These are phyloP conservation scores for Phytophthora constricta DNA, from an alignment of 352 stramenopile species.

Conservation along the genomic window DNA sequence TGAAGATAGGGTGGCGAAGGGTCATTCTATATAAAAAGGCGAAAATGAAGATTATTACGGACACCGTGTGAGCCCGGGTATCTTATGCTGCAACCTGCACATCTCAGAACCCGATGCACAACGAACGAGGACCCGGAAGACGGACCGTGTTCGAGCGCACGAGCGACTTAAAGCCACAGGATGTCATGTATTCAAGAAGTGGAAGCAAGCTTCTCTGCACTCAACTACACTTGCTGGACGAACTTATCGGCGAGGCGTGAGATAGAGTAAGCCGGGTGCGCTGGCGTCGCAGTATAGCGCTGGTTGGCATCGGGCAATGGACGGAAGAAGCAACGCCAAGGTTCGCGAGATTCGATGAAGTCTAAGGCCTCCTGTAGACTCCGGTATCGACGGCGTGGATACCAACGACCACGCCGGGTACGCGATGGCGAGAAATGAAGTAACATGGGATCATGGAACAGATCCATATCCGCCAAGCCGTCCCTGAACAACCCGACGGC, in stretches of 20 bases:
- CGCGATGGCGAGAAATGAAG: constrained; percentile 1
- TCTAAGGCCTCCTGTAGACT: constrained; percentile 1
- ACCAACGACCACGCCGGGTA: not conserved
- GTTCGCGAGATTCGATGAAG: not conserved
- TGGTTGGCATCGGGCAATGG: not conserved
- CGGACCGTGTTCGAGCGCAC: not conserved
- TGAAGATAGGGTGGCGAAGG: constrained; percentile 6
- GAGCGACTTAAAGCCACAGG: not conserved
- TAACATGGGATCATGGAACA: constrained; percentile 3
- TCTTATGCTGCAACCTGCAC: no score
- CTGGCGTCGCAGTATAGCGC: not conserved
- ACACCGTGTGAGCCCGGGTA: no score
- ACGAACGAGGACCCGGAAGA: no score
- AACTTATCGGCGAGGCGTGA: not conserved
- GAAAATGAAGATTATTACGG: not conserved
- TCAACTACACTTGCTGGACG: not conserved
- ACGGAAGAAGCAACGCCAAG: constrained; percentile 11
- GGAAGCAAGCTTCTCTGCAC: not conserved
- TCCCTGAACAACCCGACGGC: not conserved
- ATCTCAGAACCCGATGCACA: no score
- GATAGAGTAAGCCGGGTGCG: not conserved
- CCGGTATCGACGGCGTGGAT: not conserved
- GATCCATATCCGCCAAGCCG: constrained; percentile 11
- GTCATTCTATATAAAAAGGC: constrained; percentile 1
- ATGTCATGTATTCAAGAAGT: not conserved